Percentiles rank a stretch among this genome's conserved stretches.
Evolutionary conservation across 768 basidiomycete genomes (phyloP).

Genomic region (Lepiota subincarnata): DNA sequence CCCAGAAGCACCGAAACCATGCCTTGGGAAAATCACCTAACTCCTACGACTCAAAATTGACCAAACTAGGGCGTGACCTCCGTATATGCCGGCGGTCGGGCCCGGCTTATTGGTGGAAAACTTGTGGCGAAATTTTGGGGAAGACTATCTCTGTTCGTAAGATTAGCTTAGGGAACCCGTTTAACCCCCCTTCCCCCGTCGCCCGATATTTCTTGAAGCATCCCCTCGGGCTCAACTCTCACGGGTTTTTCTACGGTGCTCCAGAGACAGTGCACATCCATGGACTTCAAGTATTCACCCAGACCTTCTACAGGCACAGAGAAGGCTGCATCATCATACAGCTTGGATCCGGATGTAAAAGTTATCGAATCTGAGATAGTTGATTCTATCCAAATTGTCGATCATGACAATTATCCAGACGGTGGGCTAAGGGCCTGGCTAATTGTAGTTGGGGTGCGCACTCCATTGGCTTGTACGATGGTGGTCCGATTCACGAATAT

Average conservation of each 20-base stretch:
- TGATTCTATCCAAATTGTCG: background rate
- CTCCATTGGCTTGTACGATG: background rate
- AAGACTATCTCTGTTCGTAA: background rate
- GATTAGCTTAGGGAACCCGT: background rate
- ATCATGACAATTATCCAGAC: constrained; percentile 36
- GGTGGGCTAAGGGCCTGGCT: constrained; percentile 43
- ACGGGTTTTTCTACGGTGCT: background rate
- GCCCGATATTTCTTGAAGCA: background rate
- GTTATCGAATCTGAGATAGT: background rate
- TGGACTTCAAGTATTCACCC: no score
- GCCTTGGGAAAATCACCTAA: no score
- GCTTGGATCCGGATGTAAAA: background rate
- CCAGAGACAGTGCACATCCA: background rate
- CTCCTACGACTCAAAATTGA: background rate
- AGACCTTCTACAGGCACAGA: background rate
- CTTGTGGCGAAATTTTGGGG: background rate
- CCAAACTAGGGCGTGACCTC: background rate
- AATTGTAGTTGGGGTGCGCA: constrained; percentile 38
- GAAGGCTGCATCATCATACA: background rate
- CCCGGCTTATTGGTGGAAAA: background rate
- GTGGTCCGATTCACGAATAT: background rate
- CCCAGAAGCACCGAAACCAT: no score
- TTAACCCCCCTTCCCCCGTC: background rate
- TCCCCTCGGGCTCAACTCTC: background rate
- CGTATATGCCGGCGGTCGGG: background rate